Percentiles rank a stretch among this genome's conserved stretches.
Conservation (phyloP, 2,329 filamentous ascomycete genomes). For the Daldinia sp. region DNA sequence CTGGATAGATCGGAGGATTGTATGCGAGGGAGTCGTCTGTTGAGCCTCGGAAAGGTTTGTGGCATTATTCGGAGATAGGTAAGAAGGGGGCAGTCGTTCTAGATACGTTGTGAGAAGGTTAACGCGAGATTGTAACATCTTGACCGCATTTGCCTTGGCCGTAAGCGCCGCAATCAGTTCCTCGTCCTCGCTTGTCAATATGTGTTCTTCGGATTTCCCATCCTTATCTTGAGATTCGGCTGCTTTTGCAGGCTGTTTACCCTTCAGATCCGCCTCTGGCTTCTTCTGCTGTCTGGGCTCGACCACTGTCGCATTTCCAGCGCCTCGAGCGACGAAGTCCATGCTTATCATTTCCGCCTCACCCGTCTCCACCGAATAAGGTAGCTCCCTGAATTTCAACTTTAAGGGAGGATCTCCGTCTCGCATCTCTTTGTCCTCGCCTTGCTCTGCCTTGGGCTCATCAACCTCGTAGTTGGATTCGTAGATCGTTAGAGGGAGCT, state of each 20-base stretch:
- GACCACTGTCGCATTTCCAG: constrained; percentile 80
- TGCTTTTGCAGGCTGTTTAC: constrained; percentile 61
- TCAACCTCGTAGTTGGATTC: constrained; percentile 85
- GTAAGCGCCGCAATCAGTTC: constrained; percentile 76
- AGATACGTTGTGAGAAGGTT: constrained; percentile 82
- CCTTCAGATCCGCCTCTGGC: constrained; percentile 64
- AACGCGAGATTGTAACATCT: constrained; percentile 87
- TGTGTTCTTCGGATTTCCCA: constrained; percentile 54
- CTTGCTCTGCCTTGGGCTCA: constrained; percentile 62
- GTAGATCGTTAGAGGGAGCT: constrained; percentile 90
- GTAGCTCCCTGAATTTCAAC: constrained; percentile 83
- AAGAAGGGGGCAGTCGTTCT: constrained; percentile 74
- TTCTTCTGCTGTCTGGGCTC: constrained; percentile 55
- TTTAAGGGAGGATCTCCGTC: constrained; percentile 69
- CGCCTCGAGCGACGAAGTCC: constrained; percentile 88
- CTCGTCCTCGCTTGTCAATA: constrained; percentile 69
- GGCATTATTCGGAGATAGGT: constrained; percentile 62
- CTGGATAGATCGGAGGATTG: constrained; percentile 87
- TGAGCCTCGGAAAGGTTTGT: constrained; percentile 50
- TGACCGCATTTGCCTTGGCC: constrained; percentile 91
- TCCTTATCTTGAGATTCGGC: constrained; percentile 49
- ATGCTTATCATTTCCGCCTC: constrained; percentile 99
- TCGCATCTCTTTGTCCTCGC: constrained; percentile 78
- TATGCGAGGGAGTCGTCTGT: constrained; percentile 67
- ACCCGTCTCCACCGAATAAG: constrained; percentile 90